phyloP scores from a whole-genome alignment of 306 rosid species.

The Pueraria montana region DNA sequence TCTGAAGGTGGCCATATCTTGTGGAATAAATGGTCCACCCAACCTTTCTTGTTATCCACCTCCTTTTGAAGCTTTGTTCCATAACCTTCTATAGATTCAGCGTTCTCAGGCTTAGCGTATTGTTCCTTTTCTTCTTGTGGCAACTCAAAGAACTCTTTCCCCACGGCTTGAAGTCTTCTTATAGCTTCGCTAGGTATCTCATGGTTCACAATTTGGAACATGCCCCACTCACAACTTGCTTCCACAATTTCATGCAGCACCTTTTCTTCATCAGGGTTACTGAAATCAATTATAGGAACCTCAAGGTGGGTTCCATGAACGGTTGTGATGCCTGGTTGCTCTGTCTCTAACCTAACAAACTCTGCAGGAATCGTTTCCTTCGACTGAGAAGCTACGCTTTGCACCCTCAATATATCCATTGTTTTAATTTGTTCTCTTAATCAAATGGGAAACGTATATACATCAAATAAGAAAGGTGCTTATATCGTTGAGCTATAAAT shows the following conservation, averaged over 20 bases:
- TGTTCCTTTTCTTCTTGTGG: conserved; percentile 63
- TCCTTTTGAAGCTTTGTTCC: conserved; percentile 68
- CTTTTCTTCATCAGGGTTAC: conserved; percentile 51
- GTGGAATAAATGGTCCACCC: conserved; percentile 78
- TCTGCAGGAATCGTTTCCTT: conserved; percentile 54
- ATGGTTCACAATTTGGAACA: conserved; percentile 73
- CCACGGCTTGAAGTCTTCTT: conserved; percentile 52
- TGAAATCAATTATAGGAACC: conserved; percentile 61
- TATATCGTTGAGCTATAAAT: not conserved
- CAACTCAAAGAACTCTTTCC: conserved; percentile 61
- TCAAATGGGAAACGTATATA: too few species aligned
- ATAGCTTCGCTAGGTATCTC: conserved; percentile 56
- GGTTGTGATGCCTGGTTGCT: conserved; percentile 70
- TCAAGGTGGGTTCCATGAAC: conserved; percentile 46
- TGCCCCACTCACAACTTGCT: conserved; percentile 67
- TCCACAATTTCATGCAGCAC: conserved; percentile 31
- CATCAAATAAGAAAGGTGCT: conserved; percentile 17
- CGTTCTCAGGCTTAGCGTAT: conserved; percentile 51
- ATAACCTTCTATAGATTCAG: conserved; percentile 59
- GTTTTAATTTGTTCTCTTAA: too few species aligned
- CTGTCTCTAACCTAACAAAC: conserved; percentile 55
- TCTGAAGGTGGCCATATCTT: conserved; percentile 65
- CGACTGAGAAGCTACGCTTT: conserved; percentile 52
- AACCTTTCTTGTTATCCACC: conserved; percentile 60
- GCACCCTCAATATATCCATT: conserved; percentile 56